These are phyloP conservation scores for Avena atlantica DNA, from an alignment of 176 grass and related monocot species.

Conservation along the genomic window DNA sequence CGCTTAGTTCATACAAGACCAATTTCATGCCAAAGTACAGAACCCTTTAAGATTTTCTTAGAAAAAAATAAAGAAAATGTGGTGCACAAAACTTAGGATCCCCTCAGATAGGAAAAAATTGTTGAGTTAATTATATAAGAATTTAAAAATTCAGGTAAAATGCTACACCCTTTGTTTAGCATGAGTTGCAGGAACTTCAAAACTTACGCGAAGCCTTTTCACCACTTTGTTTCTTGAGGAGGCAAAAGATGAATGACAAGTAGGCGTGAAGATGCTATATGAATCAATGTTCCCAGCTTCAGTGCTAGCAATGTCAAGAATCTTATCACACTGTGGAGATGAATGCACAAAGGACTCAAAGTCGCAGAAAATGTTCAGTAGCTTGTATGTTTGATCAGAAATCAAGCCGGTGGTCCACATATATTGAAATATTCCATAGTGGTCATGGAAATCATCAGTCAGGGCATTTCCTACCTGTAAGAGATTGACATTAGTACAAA, in stretches of 20 bases:
- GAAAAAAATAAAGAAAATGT: background rate
- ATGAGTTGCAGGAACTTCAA: slow-evolving; percentile 37
- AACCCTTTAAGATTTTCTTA: slow-evolving; percentile 18
- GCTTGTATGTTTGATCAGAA: slow-evolving; percentile 95
- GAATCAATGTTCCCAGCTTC: slow-evolving; percentile 94
- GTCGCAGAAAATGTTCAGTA: slow-evolving; percentile 89
- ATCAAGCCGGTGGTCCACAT: slow-evolving; percentile 93
- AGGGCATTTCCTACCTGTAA: slow-evolving; percentile 98
- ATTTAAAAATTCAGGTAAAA: slow-evolving; percentile 27
- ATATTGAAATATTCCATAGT: slow-evolving; percentile 95
- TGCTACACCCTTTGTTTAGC: background rate
- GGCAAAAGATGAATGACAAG: slow-evolving; percentile 76
- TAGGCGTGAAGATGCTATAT: slow-evolving; percentile 98
- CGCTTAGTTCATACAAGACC: background rate
- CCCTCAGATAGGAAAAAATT: slow-evolving; percentile 14
- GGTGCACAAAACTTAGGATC: background rate
- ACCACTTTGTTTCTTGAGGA: slow-evolving; percentile 85
- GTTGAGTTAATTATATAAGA: slow-evolving; percentile 23
- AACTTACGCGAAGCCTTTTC: slow-evolving; percentile 87
- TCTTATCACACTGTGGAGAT: slow-evolving; percentile 72
- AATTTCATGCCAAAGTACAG: background rate
- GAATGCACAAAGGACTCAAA: slow-evolving; percentile 85
- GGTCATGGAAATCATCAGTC: slow-evolving; percentile 96
- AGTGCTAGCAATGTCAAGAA: slow-evolving; percentile 79
- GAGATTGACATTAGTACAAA: slow-evolving; percentile 38